These are phyloP conservation scores for Orbilia ellipsospora DNA, from an alignment of 2,329 filamentous ascomycete species.

Conservation along the genomic window DNA sequence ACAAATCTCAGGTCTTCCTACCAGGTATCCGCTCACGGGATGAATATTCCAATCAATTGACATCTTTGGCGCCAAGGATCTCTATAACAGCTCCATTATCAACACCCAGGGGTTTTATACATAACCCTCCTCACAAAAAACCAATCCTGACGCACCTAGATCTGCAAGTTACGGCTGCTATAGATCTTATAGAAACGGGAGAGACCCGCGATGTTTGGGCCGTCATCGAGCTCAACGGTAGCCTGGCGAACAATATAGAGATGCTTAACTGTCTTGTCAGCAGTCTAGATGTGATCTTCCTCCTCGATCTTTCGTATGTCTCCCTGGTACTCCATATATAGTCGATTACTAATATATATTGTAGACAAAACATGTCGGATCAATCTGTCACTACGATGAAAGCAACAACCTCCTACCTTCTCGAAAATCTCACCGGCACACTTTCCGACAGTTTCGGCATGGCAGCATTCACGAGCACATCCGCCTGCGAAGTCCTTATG, in stretches of 20 bases:
- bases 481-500: slow-evolving; percentile 37
- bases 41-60: not conserved
- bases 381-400: slow-evolving; percentile 34
- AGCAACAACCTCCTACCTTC: slow-evolving; percentile 23
- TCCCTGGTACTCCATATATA: not conserved
- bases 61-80: not conserved
- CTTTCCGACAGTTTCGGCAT: slow-evolving; percentile 37
- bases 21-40: not conserved
- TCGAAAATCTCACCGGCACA: slow-evolving; percentile 38
- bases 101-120: slow-evolving; percentile 9
- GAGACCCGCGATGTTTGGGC: slow-evolving; percentile 36
- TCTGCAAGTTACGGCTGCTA: slow-evolving; percentile 27
- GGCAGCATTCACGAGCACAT: slow-evolving; percentile 40
- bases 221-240: slow-evolving; percentile 40
- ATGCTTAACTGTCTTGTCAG: not conserved
- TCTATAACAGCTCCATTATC: not conserved
- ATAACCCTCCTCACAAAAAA: slow-evolving; percentile 16
- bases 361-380: slow-evolving; percentile 49
- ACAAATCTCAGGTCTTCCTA: not conserved
- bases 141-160: slow-evolving; percentile 32
- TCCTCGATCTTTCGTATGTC: slow-evolving; percentile 50
- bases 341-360: not conserved
- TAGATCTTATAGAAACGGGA: slow-evolving; percentile 28
- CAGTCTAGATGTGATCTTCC: slow-evolving; percentile 39
- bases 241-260: slow-evolving; percentile 44